A percentile compares a stretch with the other conserved stretches of the same genome.
Evolutionary conservation across 2,329 filamentous ascomycete genomes (phyloP).

Genomic region (Colletotrichum melonis): DNA sequence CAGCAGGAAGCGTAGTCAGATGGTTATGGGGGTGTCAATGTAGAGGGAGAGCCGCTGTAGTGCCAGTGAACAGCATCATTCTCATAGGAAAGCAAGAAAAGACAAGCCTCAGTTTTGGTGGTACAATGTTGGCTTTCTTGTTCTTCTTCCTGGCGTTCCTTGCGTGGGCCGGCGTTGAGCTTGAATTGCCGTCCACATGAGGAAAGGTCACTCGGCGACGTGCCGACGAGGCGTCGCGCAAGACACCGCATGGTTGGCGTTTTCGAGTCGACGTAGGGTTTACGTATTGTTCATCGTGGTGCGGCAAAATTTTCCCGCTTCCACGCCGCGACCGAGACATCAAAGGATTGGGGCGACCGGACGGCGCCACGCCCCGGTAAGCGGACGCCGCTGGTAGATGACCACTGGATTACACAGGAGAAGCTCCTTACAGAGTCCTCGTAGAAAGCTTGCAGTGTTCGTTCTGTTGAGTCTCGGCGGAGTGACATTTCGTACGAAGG

Average conservation of each 20-base stretch:
- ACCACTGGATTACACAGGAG: neutral
- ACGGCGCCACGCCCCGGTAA: slow-evolving; percentile 26
- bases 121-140: slow-evolving; percentile 21
- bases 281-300: neutral
- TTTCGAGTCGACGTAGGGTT: slow-evolving; percentile 1
- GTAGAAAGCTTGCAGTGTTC: neutral
- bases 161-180: slow-evolving; percentile 27
- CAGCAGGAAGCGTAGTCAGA: neutral
- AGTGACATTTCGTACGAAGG: slow-evolving; percentile 13
- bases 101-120: slow-evolving; percentile 23
- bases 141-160: slow-evolving; percentile 24
- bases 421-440: neutral
- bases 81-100: neutral
- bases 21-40: neutral
- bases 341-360: slow-evolving; percentile 23
- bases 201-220: slow-evolving; percentile 24
- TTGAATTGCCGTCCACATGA: slow-evolving; percentile 16
- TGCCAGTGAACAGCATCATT: slow-evolving; percentile 2
- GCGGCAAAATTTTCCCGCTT: slow-evolving; percentile 13
- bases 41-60: neutral
- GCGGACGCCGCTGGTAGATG: slow-evolving; percentile 10
- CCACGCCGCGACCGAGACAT: slow-evolving; percentile 16
- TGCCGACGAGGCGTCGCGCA: slow-evolving; percentile 16
- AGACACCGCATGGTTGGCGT: neutral
- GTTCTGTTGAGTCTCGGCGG: neutral